Evolutionary conservation across 306 rosid species (phyloP).

Genomic region (Cicer judaicum): DNA sequence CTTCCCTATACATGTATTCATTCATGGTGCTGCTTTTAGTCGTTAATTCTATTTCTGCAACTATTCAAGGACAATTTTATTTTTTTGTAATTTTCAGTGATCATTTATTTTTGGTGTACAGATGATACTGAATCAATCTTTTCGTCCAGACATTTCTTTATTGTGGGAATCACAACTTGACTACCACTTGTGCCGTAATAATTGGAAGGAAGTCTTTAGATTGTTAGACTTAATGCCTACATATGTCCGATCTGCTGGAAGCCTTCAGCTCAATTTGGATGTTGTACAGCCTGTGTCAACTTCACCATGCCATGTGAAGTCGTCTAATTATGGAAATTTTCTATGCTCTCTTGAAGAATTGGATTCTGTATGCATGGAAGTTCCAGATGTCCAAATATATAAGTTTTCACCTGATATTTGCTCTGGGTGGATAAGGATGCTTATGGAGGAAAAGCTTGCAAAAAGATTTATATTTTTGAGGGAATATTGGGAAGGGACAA

Average conservation of each 20-base stretch:
- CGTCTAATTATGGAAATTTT: constrained; percentile 66
- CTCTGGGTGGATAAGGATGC: constrained; percentile 80
- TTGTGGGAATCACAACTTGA: constrained; percentile 96
- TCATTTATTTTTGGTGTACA: constrained; percentile 51
- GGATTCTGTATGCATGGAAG: constrained; percentile 73
- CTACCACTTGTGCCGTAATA: constrained; percentile 67
- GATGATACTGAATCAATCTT: constrained; percentile 79
- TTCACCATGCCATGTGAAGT: constrained; percentile 58
- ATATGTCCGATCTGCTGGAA: constrained; percentile 63
- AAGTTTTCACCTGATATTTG: constrained; percentile 61
- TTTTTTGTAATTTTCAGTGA: constrained; percentile 19
- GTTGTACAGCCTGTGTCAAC: constrained; percentile 59
- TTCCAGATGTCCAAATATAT: constrained; percentile 73
- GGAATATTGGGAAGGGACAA: constrained; percentile 91
- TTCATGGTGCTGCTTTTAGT: constrained; percentile 16
- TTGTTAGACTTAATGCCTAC: constrained; percentile 74
- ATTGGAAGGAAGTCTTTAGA: constrained; percentile 77
- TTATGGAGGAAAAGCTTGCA: constrained; percentile 80
- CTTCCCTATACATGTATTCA: constrained; percentile 9
- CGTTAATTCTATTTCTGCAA: constrained; percentile 17
- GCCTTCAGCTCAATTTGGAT: constrained; percentile 89
- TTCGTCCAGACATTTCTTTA: constrained; percentile 59
- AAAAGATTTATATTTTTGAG: constrained; percentile 72
- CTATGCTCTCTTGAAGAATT: constrained; percentile 78
- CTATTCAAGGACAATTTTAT: not conserved